These are phyloP conservation scores for Escovopsis sp. DNA, from an alignment of 2,329 filamentous ascomycete species.

Conservation along the genomic window DNA sequence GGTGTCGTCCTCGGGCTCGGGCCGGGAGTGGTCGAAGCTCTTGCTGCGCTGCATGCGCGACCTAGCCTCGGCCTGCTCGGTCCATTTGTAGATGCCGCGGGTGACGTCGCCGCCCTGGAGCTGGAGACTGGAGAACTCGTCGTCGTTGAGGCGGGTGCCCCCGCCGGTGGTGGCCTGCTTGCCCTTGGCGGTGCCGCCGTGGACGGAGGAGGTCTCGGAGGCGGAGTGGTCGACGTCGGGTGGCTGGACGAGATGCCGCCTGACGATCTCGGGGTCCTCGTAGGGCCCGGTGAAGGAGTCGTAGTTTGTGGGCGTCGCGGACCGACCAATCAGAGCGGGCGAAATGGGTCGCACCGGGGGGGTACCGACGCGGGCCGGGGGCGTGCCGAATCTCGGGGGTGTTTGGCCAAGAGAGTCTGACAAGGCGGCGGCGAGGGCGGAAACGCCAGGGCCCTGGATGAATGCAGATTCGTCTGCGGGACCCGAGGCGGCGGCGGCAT, in stretches of 20 bases:
- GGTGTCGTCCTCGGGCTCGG: constrained; percentile 63
- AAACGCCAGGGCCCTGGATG: constrained; percentile 63
- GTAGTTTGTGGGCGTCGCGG: constrained; percentile 54
- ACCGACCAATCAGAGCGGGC: constrained; percentile 23
- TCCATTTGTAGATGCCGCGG: constrained; percentile 90
- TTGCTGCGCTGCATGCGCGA: constrained; percentile 61
- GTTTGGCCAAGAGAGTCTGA: constrained; percentile 57
- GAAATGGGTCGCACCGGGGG: constrained; percentile 27
- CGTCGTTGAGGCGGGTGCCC: constrained; percentile 36
- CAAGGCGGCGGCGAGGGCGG: constrained; percentile 77
- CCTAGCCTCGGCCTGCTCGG: constrained; percentile 67
- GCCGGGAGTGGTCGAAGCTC: constrained; percentile 68
- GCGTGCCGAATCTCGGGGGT: constrained; percentile 55
- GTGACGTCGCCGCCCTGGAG: constrained; percentile 92
- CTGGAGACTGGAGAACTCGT: constrained; percentile 85
- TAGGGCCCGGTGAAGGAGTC: constrained; percentile 64
- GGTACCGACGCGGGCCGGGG: constrained; percentile 42
- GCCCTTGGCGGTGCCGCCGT: constrained; percentile 31
- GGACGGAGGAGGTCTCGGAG: constrained; percentile 29
- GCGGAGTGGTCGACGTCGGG: constrained; percentile 28
- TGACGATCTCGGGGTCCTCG: constrained; percentile 85
- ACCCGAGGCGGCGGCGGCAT: constrained; percentile 36
- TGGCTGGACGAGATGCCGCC: constrained; percentile 70
- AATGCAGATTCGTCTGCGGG: constrained; percentile 50
- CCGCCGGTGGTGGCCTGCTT: constrained; percentile 34